These are phyloP conservation scores for Mycena amicta DNA, from an alignment of 768 basidiomycete species.

Conservation along the genomic window DNA sequence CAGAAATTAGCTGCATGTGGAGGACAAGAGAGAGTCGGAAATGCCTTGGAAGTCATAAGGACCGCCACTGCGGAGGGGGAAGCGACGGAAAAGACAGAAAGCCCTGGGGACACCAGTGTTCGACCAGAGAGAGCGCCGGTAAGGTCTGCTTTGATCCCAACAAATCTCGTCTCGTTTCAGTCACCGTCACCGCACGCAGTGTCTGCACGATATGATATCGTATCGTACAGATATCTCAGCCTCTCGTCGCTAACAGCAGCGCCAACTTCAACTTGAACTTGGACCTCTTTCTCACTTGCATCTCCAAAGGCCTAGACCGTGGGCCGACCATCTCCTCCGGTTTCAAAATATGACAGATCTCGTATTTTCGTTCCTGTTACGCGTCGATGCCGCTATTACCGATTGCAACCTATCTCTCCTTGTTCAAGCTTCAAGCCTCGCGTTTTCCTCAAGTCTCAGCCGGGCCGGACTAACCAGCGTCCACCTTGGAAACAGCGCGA, in stretches of 20 bases:
- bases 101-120: slow-evolving; percentile 21
- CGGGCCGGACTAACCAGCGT: neutral
- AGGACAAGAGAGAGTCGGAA: neutral
- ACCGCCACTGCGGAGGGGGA: slow-evolving; percentile 16
- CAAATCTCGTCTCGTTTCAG: neutral
- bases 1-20: neutral
- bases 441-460: no score
- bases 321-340: no score
- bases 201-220: no score
- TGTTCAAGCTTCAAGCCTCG: no score
- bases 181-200: neutral
- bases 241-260: neutral
- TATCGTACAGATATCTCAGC: no score
- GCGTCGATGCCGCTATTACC: no score
- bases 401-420: no score
- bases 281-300: neutral
- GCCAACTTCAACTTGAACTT: no score
- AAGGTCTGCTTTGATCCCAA: neutral
- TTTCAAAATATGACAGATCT: no score
- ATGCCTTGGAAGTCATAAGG: slow-evolving; percentile 22
- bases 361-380: no score
- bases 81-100: slow-evolving; percentile 18
- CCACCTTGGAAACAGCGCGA: neutral
- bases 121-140: slow-evolving; percentile 6
- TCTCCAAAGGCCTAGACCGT: neutral